phyloP scores from a whole-genome alignment of 1,284 basidiomycete genomes.

The Fomitopsis palustris region DNA sequence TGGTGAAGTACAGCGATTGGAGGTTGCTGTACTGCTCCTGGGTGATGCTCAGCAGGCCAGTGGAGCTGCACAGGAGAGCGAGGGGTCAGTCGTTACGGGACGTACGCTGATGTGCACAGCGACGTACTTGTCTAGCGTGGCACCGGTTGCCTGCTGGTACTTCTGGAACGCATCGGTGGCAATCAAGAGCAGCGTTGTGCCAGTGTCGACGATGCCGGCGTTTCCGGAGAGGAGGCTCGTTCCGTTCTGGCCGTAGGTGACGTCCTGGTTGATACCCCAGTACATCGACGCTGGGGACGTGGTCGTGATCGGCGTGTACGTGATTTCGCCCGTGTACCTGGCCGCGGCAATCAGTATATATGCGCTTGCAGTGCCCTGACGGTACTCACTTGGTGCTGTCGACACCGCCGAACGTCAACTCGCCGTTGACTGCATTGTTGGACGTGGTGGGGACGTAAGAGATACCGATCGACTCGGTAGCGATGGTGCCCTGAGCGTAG shows the following conservation, averaged over 20 bases:
- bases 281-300: conserved; percentile 43
- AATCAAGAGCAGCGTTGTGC: conserved; percentile 42
- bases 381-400: conserved; percentile 36
- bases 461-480: conserved; percentile 43
- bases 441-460: conserved; percentile 45
- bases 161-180: conserved; percentile 45
- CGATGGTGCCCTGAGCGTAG: conserved; percentile 39
- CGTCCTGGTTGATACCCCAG: conserved; percentile 54
- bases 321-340: conserved; percentile 42
- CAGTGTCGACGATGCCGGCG: conserved; percentile 57
- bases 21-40: conserved; percentile 44
- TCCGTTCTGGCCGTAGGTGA: conserved; percentile 38
- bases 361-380: background rate
- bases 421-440: conserved; percentile 32
- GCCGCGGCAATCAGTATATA: background rate
- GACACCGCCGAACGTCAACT: conserved; percentile 47
- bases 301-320: conserved; percentile 48
- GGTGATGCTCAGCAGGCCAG: conserved; percentile 56
- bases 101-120: background rate
- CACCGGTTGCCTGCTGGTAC: conserved; percentile 53
- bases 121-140: conserved; percentile 38
- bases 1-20: conserved; percentile 54
- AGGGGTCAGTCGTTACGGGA: background rate
- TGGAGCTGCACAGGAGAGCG: conserved; percentile 24
- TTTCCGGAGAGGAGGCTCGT: conserved; percentile 34